Conservation (phyloP, 441 rosid genomes). For the Erodium moschatum region DNA sequence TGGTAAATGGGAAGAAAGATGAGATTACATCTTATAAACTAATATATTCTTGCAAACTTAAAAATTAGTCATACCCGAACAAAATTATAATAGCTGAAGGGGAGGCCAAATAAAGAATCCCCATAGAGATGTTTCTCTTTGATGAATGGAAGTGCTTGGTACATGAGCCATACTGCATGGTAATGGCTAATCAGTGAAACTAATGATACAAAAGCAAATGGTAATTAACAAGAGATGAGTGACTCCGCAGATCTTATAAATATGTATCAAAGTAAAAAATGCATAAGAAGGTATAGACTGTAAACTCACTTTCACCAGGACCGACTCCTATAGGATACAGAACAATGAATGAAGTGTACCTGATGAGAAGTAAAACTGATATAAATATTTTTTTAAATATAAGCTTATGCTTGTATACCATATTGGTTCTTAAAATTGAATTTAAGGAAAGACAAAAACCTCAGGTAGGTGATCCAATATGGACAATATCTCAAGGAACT, state of each 20-base stretch:
- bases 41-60: not conserved
- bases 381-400: not conserved
- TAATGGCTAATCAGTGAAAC: conserved; percentile 12
- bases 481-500: conserved; percentile 50
- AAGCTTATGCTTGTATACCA: not conserved
- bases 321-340: conserved; percentile 59
- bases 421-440: not conserved
- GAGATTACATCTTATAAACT: not conserved
- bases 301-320: conserved; percentile 69
- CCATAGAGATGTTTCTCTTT: conserved; percentile 47
- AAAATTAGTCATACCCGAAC: conserved; percentile 38
- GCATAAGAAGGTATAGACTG: not conserved
- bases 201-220: not conserved
- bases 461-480: conserved; percentile 58
- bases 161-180: conserved; percentile 62
- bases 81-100: conserved; percentile 51
- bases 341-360: conserved; percentile 69
- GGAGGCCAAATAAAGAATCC: conserved; percentile 39
- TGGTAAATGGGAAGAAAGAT: not conserved
- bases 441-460: conserved; percentile 28
- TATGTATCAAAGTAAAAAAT: no score
- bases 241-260: not conserved
- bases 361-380: conserved; percentile 19
- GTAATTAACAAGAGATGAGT: not conserved
- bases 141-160: conserved; percentile 58